Evolutionary conservation across 129 eudicot genomes (phyloP).

Genomic region (Solidago caesia): DNA sequence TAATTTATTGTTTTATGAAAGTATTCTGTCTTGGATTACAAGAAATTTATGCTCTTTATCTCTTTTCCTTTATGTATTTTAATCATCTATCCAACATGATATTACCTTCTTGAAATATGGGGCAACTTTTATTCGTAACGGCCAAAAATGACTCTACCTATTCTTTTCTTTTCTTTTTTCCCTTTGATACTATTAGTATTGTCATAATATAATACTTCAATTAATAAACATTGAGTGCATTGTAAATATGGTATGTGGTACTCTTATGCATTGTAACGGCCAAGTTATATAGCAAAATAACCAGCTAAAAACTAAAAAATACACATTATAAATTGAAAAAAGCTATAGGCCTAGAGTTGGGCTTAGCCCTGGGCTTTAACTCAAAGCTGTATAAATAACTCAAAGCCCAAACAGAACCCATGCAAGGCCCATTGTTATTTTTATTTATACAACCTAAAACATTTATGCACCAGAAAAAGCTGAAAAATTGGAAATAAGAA

Average conservation of each 20-base stretch:
- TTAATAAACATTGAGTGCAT: not conserved
- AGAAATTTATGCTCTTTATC: not conserved
- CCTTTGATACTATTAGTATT: not conserved
- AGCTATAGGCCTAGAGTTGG: too few relatives aligned
- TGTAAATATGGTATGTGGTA: not conserved
- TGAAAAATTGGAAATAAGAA: not conserved
- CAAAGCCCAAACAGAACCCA: not conserved
- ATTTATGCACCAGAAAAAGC: too few relatives aligned
- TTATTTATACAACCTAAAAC: too few relatives aligned
- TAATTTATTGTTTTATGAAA: not conserved
- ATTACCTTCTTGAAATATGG: not conserved
- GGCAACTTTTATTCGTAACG: not conserved
- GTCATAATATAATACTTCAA: not conserved
- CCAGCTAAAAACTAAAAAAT: not conserved
- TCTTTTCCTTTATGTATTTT: not conserved
- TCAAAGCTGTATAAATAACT: too few relatives aligned
- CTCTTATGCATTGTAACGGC: not conserved
- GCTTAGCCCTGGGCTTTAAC: too few relatives aligned
- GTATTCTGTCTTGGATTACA: slow-evolving; percentile 1
- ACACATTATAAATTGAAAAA: not conserved
- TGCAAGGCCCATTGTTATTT: too few relatives aligned
- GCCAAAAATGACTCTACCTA: not conserved
- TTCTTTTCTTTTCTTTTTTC: not conserved
- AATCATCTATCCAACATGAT: not conserved
- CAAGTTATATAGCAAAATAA: not conserved